phyloP scores from a whole-genome alignment of 208 protist species.

The Leishmania martiniquensis region DNA sequence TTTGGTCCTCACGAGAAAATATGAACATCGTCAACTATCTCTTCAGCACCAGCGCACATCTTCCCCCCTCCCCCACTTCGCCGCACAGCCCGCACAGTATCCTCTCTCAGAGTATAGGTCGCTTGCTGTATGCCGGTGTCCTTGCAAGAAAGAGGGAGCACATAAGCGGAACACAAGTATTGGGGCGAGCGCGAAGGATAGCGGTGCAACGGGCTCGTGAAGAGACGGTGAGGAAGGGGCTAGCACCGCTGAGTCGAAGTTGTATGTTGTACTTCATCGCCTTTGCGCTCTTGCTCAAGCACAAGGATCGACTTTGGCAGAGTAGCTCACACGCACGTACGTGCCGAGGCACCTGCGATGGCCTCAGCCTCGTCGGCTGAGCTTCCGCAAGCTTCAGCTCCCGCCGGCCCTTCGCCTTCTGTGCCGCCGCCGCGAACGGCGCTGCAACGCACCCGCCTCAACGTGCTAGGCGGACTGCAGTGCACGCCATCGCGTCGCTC shows the following conservation, averaged over 20 bases:
- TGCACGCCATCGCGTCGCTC: conserved; percentile 70
- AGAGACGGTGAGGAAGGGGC: neutral
- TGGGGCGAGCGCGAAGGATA: neutral
- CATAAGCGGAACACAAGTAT: neutral
- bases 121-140: neutral
- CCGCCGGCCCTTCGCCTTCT: neutral
- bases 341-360: neutral
- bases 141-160: neutral
- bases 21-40: neutral
- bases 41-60: neutral
- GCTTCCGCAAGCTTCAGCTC: neutral
- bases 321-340: neutral
- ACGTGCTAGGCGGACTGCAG: conserved; percentile 30
- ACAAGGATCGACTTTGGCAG: neutral
- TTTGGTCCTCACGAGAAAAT: neutral
- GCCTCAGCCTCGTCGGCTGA: neutral
- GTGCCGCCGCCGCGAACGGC: neutral
- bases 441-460: neutral
- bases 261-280: no score
- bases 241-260: neutral
- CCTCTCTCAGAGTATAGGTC: neutral
- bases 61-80: neutral
- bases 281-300: neutral
- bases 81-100: no score
- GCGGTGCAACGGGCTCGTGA: neutral